Evolutionary conservation across 768 basidiomycete genomes (phyloP).

Genomic region (Leccinum rimulosum): DNA sequence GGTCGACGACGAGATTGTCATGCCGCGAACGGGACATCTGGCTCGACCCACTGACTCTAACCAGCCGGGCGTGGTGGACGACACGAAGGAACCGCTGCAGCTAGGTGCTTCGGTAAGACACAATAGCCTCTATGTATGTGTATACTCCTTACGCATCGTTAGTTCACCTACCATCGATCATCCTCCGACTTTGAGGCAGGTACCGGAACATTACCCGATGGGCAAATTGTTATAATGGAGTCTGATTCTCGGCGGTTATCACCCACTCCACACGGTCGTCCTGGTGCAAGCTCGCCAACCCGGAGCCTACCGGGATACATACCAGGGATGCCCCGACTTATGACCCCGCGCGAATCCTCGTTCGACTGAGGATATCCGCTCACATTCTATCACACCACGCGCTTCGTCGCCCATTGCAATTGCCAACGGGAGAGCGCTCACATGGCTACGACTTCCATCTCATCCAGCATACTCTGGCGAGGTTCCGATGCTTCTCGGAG

Average conservation of each 20-base stretch:
- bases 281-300: conserved; percentile 45
- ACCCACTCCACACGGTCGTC: conserved; percentile 54
- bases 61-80: conserved; percentile 18
- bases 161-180: conserved; percentile 31
- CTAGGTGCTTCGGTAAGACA: conserved; percentile 26
- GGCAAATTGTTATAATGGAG: conserved; percentile 41
- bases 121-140: conserved; percentile 6
- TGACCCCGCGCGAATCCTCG: conserved; percentile 74
- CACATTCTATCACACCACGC: conserved; percentile 70
- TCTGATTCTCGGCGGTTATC: conserved; percentile 54
- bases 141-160: conserved; percentile 20
- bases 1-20: conserved; percentile 70
- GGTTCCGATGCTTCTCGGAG: conserved; percentile 56
- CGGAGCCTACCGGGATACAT: conserved; percentile 73
- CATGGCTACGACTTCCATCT: conserved; percentile 34
- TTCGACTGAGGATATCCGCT: conserved; percentile 74
- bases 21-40: conserved; percentile 59
- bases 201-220: conserved; percentile 71
- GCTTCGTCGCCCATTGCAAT: conserved; percentile 62
- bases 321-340: conserved; percentile 87
- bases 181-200: conserved; percentile 54
- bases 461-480: conserved; percentile 44
- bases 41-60: conserved; percentile 36
- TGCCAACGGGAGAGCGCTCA: conserved; percentile 35
- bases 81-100: conserved; percentile 19